Evolutionary conservation across 2,329 filamentous ascomycete genomes (phyloP), one percentile per base, ranked within the genome.

Genomic region (Xylaria sp.): DNA sequence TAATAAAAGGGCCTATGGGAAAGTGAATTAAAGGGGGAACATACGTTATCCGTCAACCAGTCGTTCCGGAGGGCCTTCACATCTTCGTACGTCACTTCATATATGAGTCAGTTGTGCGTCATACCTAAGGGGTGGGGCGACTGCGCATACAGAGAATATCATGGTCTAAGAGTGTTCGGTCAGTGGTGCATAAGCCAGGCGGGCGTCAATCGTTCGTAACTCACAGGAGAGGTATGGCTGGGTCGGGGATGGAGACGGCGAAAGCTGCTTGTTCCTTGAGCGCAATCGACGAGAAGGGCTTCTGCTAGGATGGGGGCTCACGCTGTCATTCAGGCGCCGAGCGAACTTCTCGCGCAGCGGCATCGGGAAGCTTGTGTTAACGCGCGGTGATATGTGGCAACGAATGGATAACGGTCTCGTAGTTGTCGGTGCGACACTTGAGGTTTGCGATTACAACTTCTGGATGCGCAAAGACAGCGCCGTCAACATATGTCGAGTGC

Each of bases 41-140:
- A 62, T 78, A 92, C 90, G 77, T 96, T 97, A 72, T 99, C 94
- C 40, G 93, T 97, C 48, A 99, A 80, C 94, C 94, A 99, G 78
- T 97, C 94, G 73, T 90, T 81, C 74, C 90, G 91, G 54, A 99
- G 83, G 16, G 89, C 88, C 71, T 92, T 89, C 63, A 97, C 84
- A 73, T 99, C 94, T 70, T 94, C 91, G 70, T 87, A 85, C 46
- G 90, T 96, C 63, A 97, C 91, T 92, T 59, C 2, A 18, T 39
- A 48, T 11, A 41, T n/a, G 46, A 39, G 57, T 66, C 21, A 67
- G 61, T 48, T 18, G 42, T 39, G 34, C 18, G 34, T 22, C 13
- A 48, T 7, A 42, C 5, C 20, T 18, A 18, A 20, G 39, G 29
- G 22, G 29, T 21, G 19, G 29, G n/a, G 37, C 47, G 24, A 56